Conservation (phyloP, 2,329 filamentous ascomycete genomes). For the Hypoxylon sp. region DNA sequence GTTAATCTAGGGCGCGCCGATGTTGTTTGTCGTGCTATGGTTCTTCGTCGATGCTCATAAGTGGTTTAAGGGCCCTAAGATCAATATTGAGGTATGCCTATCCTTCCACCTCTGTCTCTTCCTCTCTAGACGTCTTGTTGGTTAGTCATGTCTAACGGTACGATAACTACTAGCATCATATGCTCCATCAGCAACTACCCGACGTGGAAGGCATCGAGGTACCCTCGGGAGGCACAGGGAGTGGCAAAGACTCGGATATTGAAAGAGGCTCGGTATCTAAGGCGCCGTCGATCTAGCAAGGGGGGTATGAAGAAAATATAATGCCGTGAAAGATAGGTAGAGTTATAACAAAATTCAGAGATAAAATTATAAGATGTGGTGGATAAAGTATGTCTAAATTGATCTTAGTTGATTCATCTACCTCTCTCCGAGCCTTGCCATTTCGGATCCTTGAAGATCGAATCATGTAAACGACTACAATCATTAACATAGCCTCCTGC, state of each 20-base stretch:
- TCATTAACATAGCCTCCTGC: no score
- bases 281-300: slow-evolving; percentile 25
- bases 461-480: not conserved
- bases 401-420: not conserved
- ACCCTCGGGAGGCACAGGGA: not conserved
- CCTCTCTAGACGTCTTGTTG: not conserved
- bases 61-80: slow-evolving; percentile 80
- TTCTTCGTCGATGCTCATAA: slow-evolving; percentile 74
- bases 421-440: not conserved
- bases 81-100: slow-evolving; percentile 68
- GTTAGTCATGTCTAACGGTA: slow-evolving; percentile 9
- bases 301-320: not conserved
- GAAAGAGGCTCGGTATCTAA: slow-evolving; percentile 49
- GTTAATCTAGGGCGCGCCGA: slow-evolving; percentile 67
- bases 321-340: not conserved
- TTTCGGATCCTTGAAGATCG: not conserved
- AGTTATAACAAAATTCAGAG: not conserved
- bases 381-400: not conserved
- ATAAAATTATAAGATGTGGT: not conserved
- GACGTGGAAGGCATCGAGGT: slow-evolving; percentile 44
- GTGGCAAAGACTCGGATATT: slow-evolving; percentile 41
- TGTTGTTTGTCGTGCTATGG: slow-evolving; percentile 72
- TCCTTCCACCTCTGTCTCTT: not conserved
- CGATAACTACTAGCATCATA: slow-evolving; percentile 46
- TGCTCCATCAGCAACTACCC: slow-evolving; percentile 46